Percentiles rank a stretch among this genome's conserved stretches.
Evolutionary conservation across 345 rosid species (phyloP).

Genomic region (Isatis tinctoria): DNA sequence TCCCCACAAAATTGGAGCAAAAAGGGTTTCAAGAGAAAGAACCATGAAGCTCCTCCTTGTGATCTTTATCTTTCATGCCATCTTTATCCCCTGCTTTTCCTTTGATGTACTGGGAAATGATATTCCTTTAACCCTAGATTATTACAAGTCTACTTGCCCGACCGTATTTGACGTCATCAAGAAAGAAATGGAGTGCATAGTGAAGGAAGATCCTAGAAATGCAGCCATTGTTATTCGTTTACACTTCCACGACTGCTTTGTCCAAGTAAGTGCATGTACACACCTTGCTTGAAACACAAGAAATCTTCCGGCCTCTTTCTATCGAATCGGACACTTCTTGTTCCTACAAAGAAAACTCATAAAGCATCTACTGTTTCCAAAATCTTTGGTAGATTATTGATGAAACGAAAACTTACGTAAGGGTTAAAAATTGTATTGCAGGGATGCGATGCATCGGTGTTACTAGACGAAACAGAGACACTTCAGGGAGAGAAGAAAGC

Average conservation of each 20-base stretch:
- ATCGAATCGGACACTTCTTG: background rate
- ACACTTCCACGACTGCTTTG: slow-evolving; percentile 93
- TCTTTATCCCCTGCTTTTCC: slow-evolving; percentile 18
- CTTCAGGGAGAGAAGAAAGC: slow-evolving; percentile 79
- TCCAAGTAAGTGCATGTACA: slow-evolving; percentile 48
- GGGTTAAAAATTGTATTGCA: slow-evolving; percentile 22
- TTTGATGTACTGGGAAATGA: slow-evolving; percentile 29
- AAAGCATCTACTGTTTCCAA: background rate
- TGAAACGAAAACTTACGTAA: background rate
- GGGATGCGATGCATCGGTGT: slow-evolving; percentile 92
- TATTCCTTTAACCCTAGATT: slow-evolving; percentile 56
- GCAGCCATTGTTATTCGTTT: slow-evolving; percentile 67
- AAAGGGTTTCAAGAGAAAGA: slow-evolving; percentile 2
- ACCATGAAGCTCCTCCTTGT: slow-evolving; percentile 24
- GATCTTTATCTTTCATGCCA: slow-evolving; percentile 24
- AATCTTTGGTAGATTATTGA: background rate
- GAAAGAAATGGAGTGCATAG: slow-evolving; percentile 90
- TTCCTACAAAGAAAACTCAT: background rate
- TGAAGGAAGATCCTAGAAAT: slow-evolving; percentile 73
- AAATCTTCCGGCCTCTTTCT: background rate
- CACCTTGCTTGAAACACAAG: slow-evolving; percentile 3
- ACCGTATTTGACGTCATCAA: slow-evolving; percentile 54
- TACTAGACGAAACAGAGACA: slow-evolving; percentile 69
- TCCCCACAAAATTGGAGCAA: background rate
- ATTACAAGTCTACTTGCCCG: slow-evolving; percentile 72